Evolutionary conservation across 2,329 filamentous ascomycete species (phyloP).

Genomic region (Colletotrichum sp.): DNA sequence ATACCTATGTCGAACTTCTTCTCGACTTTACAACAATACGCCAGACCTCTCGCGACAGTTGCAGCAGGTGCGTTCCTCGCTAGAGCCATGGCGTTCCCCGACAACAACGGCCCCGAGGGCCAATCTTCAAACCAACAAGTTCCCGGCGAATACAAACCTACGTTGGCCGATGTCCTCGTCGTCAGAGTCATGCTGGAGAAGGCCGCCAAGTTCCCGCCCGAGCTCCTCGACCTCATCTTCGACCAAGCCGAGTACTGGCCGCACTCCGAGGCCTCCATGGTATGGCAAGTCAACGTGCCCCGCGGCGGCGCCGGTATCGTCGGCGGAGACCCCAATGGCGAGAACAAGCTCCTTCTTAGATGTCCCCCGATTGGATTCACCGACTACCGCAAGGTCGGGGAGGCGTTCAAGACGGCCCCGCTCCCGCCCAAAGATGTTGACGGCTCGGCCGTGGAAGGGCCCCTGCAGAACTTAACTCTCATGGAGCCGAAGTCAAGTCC

Average conservation of each 20-base stretch:
- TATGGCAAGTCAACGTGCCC: slow-evolving; percentile 25
- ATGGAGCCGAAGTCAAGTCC: neutral
- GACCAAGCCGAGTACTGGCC: slow-evolving; percentile 70
- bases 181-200: slow-evolving; percentile 53
- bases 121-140: neutral
- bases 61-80: slow-evolving; percentile 2
- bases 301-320: slow-evolving; percentile 25
- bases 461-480: neutral
- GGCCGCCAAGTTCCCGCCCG: slow-evolving; percentile 51
- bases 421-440: neutral
- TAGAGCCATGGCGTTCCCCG: neutral
- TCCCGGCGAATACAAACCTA: slow-evolving; percentile 34
- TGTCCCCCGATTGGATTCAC: slow-evolving; percentile 39
- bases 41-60: neutral
- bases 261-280: slow-evolving; percentile 42
- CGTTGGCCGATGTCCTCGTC: slow-evolving; percentile 52
- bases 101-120: neutral
- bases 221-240: slow-evolving; percentile 61
- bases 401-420: slow-evolving; percentile 9
- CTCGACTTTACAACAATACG: slow-evolving; percentile 3
- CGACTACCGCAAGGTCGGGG: slow-evolving; percentile 6
- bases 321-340: slow-evolving; percentile 23
- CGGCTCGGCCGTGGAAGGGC: neutral
- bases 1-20: neutral
- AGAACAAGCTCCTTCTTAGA: slow-evolving; percentile 41